Base-by-base conservation (phyloP, 768 basidiomycete genomes). In the Wakefieldia striispora region DNA sequence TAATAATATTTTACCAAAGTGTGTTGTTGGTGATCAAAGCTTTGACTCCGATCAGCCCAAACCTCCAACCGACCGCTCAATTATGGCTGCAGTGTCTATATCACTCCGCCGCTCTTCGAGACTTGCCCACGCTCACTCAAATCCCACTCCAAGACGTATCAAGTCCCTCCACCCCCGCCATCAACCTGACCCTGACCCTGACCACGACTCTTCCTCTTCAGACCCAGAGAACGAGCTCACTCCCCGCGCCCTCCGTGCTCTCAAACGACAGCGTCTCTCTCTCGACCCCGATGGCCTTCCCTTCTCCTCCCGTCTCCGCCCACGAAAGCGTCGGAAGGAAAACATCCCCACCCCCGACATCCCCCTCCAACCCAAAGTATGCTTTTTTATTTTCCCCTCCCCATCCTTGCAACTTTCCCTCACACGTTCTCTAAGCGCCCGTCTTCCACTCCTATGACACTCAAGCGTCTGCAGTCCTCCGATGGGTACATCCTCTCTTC, bases 211-310 rank as follows among this genome's bases (percentile, higher is more conserved):
- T 0, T 61, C 55, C 34, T 60, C 55, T 6, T 50, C 49, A 6
- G 62, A 64, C 55, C 55, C 51, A 23, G 63, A 66, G 27, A 62
- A 64, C 58, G 65, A 69, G 31, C 66, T 67, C 50, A 67, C 66
- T 0, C 66, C 66, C 34, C 65, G 66, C 46, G 66, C 66, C 2
- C 67, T 67, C 37, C 68, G 66, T 37, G 66, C 66, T 0, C 65
- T 67, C 59, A 67, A 67, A 24, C 66, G 66, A 5, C 66, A 59
- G 24, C 65, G 67, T 1, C 65, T 65, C 55, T 19, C 67, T 1
- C 57, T 63, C 56, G 67, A 67, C 63, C 51, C 45, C 23, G 64
- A 67, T 38, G 54, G 55, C n/a, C 47, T 66, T 40, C 58, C 60
- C n/a, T 36, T 66, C 9, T 10, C 50, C 1, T 10, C 48, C 13